Evolutionary conservation across 306 rosid species (phyloP).

Genomic region (Malus sylvestris): DNA sequence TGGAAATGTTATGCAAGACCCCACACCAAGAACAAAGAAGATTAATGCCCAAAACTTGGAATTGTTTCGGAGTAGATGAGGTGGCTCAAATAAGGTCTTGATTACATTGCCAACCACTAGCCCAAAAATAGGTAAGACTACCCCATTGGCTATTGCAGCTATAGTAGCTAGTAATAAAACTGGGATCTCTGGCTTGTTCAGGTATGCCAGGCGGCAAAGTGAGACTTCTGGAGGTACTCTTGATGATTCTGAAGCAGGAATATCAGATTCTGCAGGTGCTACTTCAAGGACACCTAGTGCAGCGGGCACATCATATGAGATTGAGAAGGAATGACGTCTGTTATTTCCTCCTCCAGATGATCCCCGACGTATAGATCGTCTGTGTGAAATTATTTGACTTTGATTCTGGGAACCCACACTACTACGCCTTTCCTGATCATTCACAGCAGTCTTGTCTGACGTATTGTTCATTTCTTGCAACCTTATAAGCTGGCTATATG

Average conservation of each 20-base stretch:
- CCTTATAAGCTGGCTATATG: constrained; percentile 55
- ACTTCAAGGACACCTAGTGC: constrained; percentile 21
- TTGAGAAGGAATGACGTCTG: constrained; percentile 36
- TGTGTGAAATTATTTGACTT: too few relatives aligned
- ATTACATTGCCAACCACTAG: constrained; percentile 37
- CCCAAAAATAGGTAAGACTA: constrained; percentile 42
- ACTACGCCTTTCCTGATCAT: constrained; percentile 4
- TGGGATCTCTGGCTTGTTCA: constrained; percentile 77
- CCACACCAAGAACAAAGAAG: constrained; percentile 38
- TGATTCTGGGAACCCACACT: not conserved
- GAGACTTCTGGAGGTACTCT: constrained; percentile 32
- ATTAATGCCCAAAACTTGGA: constrained; percentile 59
- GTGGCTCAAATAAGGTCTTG: constrained; percentile 54
- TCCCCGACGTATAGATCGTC: too few relatives aligned
- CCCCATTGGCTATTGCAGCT: constrained; percentile 51
- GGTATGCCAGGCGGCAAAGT: constrained; percentile 44
- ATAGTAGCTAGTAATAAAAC: constrained; percentile 42
- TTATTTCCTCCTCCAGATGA: too few relatives aligned
- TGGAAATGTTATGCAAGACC: constrained; percentile 32
- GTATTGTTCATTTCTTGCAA: constrained; percentile 40
- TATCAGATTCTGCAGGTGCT: constrained; percentile 15
- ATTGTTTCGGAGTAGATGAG: constrained; percentile 46
- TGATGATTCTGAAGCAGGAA: constrained; percentile 16
- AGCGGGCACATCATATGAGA: constrained; percentile 34
- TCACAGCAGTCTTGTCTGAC: not conserved